phyloP scores from a whole-genome alignment of 2,329 filamentous ascomycete species.

The Microcyclospora pomicola region DNA sequence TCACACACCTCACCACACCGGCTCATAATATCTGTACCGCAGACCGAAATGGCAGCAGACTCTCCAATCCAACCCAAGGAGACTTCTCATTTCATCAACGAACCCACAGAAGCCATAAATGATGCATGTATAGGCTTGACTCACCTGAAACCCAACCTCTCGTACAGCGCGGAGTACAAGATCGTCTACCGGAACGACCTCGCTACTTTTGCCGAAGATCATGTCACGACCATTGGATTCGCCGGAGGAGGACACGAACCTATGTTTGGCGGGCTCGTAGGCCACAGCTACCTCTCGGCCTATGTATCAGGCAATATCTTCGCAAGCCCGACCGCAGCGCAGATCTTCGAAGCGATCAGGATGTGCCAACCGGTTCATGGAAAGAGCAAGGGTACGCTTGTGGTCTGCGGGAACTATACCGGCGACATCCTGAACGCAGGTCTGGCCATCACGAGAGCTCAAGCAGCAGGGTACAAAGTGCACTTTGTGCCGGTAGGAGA shows the following conservation, averaged over 20 bases:
- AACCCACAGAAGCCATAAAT: constrained; percentile 21
- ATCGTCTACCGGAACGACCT: constrained; percentile 24
- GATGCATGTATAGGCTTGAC: constrained; percentile 24
- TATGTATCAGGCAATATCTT: constrained; percentile 51
- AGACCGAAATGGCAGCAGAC: constrained; percentile 11
- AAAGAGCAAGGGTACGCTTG: constrained; percentile 35
- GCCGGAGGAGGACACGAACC: constrained; percentile 36
- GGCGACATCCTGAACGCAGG: constrained; percentile 51
- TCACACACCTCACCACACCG: no score
- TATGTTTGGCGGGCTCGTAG: constrained; percentile 51
- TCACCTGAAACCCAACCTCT: constrained; percentile 21
- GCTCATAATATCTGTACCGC: no score
- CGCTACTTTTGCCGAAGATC: constrained; percentile 14
- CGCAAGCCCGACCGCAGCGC: constrained; percentile 48
- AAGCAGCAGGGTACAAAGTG: constrained; percentile 40
- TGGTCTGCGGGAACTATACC: constrained; percentile 53
- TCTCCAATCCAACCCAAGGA: constrained; percentile 15
- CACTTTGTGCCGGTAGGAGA: constrained; percentile 49
- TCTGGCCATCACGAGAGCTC: constrained; percentile 44
- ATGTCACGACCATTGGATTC: constrained; percentile 25
- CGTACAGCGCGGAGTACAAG: constrained; percentile 23
- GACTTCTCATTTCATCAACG: constrained; percentile 27
- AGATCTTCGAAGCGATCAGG: constrained; percentile 46
- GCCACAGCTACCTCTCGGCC: constrained; percentile 46
- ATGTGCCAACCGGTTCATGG: constrained; percentile 35